Evolutionary conservation across 805 yeast species (phyloP).

Genomic region (Saccharomyces eubayanus): DNA sequence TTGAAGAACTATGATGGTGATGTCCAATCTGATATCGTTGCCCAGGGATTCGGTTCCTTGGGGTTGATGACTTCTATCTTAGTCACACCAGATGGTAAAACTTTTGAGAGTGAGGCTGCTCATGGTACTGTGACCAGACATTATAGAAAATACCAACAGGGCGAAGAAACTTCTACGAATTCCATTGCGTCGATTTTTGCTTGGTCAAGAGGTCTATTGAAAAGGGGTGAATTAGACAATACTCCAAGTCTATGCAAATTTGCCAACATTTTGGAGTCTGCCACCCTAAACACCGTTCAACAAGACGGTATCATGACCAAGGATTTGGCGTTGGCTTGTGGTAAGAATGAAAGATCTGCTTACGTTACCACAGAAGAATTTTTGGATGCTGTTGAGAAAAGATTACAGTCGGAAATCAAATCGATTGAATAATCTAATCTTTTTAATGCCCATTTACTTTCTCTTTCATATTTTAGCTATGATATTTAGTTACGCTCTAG

Average conservation of each 20-base stretch:
- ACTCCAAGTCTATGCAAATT: constrained; percentile 65
- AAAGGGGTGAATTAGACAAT: constrained; percentile 68
- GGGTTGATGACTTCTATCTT: constrained; percentile 80
- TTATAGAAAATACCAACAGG: constrained; percentile 72
- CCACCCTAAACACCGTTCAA: constrained; percentile 65
- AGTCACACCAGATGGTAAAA: constrained; percentile 77
- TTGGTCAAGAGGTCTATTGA: constrained; percentile 77
- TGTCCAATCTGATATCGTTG: constrained; percentile 77
- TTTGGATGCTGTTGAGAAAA: constrained; percentile 64
- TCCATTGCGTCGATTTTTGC: constrained; percentile 82
- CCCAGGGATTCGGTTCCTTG: constrained; percentile 79
- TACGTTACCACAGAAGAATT: constrained; percentile 72
- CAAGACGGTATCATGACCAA: constrained; percentile 74
- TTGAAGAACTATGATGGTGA: constrained; percentile 82
- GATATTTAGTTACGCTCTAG: neutral
- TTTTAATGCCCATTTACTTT: neutral
- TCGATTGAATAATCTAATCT: neutral
- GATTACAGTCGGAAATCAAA: constrained; percentile 32
- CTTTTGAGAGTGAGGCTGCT: constrained; percentile 82
- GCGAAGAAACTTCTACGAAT: constrained; percentile 76
- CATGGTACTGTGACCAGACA: constrained; percentile 87
- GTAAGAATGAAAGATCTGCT: constrained; percentile 49
- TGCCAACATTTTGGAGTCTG: constrained; percentile 55
- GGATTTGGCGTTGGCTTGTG: constrained; percentile 68
- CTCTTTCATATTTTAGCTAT: neutral